phyloP scores from a whole-genome alignment of 1,139 yeast species.

The Pichia sp. region DNA sequence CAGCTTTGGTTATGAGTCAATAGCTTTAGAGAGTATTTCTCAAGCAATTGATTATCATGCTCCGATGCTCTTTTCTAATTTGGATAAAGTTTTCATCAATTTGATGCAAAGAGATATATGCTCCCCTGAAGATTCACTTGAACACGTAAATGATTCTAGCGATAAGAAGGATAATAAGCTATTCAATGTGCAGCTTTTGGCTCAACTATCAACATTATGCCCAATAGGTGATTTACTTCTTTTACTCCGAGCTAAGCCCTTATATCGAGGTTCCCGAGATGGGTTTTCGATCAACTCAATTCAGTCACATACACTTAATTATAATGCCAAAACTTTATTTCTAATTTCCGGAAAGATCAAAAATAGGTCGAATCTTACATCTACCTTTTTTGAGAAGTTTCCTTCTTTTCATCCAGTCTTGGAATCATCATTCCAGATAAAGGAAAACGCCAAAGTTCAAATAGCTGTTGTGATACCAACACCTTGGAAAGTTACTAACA shows the following conservation, averaged over 20 bases:
- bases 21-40: too few relatives aligned
- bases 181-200: slow-evolving; percentile 4
- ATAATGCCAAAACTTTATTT: slow-evolving; percentile 81
- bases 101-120: too few relatives aligned
- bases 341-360: slow-evolving; percentile 60
- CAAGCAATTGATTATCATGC: too few relatives aligned
- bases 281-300: slow-evolving; percentile 87
- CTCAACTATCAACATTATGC: slow-evolving; percentile 9
- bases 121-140: too few relatives aligned
- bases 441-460: slow-evolving; percentile 4
- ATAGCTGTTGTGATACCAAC: slow-evolving; percentile 20
- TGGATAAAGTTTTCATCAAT: too few relatives aligned
- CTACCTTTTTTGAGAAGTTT: slow-evolving; percentile 41
- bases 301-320: slow-evolving; percentile 77
- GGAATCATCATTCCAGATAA: background rate
- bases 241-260: slow-evolving; percentile 16
- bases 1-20: too few relatives aligned
- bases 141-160: too few relatives aligned
- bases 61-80: too few relatives aligned
- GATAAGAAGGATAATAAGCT: too few relatives aligned
- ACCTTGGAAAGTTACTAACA: slow-evolving; percentile 76
- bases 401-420: slow-evolving; percentile 35
- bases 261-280: slow-evolving; percentile 65
- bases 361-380: slow-evolving; percentile 43
- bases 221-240: slow-evolving; percentile 4